Evolutionary conservation across 306 rosid species (phyloP).

Genomic region (Morella rubra): DNA sequence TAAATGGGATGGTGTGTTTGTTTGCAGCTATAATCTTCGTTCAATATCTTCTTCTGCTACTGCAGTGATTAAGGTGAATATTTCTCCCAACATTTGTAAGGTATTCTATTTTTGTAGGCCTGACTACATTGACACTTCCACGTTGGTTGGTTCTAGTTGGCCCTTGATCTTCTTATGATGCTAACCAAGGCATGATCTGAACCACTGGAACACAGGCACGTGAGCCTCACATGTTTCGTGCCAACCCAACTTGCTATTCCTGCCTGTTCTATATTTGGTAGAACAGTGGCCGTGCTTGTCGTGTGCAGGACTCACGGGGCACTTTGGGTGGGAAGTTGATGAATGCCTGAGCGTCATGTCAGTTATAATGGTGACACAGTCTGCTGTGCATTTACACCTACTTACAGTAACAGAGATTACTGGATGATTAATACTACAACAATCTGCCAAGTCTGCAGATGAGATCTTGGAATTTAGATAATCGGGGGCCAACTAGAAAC

Average conservation of each 20-base stretch:
- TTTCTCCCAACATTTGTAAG: slow-evolving; percentile 6
- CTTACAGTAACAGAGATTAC: not conserved
- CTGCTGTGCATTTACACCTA: not conserved
- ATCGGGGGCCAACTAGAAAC: not conserved
- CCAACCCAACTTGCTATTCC: not conserved
- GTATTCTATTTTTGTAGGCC: not conserved
- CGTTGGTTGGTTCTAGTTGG: not conserved
- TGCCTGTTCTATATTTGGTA: not conserved
- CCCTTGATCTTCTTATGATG: not conserved
- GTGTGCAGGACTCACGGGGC: not conserved
- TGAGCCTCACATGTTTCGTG: not conserved
- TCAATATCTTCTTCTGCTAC: slow-evolving; percentile 93
- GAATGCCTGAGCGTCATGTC: not conserved
- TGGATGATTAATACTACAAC: not conserved
- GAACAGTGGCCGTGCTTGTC: not conserved
- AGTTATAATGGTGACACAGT: not conserved
- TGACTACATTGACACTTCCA: not conserved
- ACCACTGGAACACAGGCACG: not conserved
- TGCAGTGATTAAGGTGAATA: slow-evolving; percentile 78
- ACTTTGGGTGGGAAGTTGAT: not conserved
- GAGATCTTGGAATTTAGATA: not conserved
- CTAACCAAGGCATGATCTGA: too few relatives aligned
- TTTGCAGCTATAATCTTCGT: slow-evolving; percentile 94
- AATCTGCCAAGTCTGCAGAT: not conserved
- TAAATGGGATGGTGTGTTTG: slow-evolving; percentile 33